A percentile compares a stretch with the other conserved stretches of the same genome.
Conservation (phyloP, 768 basidiomycete genomes). For the Lanmaoa rubissima region DNA sequence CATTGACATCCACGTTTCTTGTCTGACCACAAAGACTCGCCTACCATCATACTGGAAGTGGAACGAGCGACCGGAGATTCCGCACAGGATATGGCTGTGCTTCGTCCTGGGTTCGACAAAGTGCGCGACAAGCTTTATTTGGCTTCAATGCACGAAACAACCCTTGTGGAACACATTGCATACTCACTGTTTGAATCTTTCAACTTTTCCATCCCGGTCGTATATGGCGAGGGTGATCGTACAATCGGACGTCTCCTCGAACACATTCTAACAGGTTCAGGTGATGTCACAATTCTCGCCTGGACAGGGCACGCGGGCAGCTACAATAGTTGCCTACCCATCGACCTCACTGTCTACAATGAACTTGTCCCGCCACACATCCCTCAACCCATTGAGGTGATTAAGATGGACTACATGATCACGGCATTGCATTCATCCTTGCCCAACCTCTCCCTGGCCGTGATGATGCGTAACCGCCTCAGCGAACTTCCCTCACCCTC, state of each 20-base stretch:
- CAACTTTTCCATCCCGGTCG: background rate
- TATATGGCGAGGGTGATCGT: constrained; percentile 6
- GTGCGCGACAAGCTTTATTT: too few species aligned
- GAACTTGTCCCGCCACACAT: background rate
- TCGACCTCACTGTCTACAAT: background rate
- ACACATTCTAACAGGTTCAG: constrained; percentile 1
- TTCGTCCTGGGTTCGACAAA: background rate
- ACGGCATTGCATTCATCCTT: background rate
- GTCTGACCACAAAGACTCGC: too few species aligned
- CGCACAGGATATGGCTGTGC: too few species aligned
- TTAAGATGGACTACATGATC: background rate
- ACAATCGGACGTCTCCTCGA: background rate
- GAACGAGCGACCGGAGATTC: too few species aligned
- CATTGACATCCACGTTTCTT: background rate
- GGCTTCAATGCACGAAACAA: background rate
- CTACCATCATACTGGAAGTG: too few species aligned
- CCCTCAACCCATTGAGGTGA: background rate
- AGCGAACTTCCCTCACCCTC: background rate
- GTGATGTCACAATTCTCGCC: background rate
- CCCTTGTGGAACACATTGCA: background rate
- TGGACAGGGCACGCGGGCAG: constrained; percentile 1
- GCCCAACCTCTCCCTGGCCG: background rate
- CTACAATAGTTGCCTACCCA: constrained; percentile 3
- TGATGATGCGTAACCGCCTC: background rate
- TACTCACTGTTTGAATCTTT: constrained; percentile 12